Evolutionary conservation across 1,139 yeast species (phyloP), one percentile per base, ranked within the genome.

Genomic region (Petasospora rhodanensis): DNA sequence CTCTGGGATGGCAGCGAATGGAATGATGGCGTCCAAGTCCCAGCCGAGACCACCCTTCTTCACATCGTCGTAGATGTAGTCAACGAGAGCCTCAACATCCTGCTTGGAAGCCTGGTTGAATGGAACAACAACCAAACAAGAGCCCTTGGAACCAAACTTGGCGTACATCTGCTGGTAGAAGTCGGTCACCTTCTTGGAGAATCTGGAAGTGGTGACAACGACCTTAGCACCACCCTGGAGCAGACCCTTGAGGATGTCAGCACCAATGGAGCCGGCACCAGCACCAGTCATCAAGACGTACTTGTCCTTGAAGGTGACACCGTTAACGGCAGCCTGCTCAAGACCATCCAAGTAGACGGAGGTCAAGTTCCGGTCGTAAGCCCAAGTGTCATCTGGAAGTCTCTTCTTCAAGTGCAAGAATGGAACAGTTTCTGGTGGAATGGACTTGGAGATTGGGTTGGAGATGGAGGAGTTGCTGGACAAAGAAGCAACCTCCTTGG

Each of bases 1-100:
- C 70, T 91, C 98, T 52, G 98, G 97, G 54, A 91, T 89, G 44
- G 98, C 98, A 47, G 97, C 98, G 58, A 91, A 91, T 55, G 98
- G 98, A 63, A 91, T 79, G 47, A 91, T 76, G 49, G 78, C 94
- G 67, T 91, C 98, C 61, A 91, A 75, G 59, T 91, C 98, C 97
- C 97, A 91, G 35, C 95, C 96, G 52, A 91, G 77, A 65, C 96
- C 96, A 52, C 91, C 94, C 58, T 82, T 75, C 73, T 82, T 79
- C 38, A 59, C 63, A 46, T 79, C 87, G 52, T 80, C 81, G 62
- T 89, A 91, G 56, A 91, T 86, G 71, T 76, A 91, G 42, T 80
- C 75, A 40, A 89, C 72, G 51, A 91, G 76, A 32, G 89, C 81
- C 52, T 84, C 82, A 43, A 87, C 95, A 64, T 91, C 98, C 60